These are phyloP conservation scores for Trichocladium antarcticum DNA, from an alignment of 495 filamentous ascomycete species.

Conservation along the genomic window DNA sequence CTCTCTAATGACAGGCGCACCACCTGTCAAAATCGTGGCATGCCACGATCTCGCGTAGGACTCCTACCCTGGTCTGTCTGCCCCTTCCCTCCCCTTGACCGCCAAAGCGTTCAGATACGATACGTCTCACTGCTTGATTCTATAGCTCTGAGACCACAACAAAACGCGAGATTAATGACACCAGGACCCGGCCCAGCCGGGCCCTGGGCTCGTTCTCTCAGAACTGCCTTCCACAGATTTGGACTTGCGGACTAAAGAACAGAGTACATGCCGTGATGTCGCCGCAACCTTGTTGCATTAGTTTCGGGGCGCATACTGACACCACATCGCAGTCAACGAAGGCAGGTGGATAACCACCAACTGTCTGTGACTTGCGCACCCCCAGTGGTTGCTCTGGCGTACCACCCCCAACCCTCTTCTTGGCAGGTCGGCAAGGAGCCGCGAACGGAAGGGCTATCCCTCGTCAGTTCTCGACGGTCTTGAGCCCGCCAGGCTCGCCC, in stretches of 20 bases:
- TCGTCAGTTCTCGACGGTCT: no score
- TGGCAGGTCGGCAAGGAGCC: no score
- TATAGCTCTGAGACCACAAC: slow-evolving; percentile 40
- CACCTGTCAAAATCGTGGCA: background rate
- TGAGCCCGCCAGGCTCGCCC: no score
- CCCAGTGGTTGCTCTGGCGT: no score
- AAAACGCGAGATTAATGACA: slow-evolving; percentile 38
- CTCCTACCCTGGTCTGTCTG: background rate
- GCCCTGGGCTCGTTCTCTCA: slow-evolving; percentile 39
- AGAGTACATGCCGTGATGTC: slow-evolving; percentile 39
- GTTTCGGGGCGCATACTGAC: no score
- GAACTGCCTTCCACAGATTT: slow-evolving; percentile 41
- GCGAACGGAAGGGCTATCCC: no score
- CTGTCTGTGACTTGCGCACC: no score
- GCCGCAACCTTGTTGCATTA: no score
- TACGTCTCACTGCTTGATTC: slow-evolving; percentile 38
- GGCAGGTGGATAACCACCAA: no score
- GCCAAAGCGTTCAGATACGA: slow-evolving; percentile 39
- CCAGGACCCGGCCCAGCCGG: slow-evolving; percentile 20
- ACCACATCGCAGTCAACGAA: no score
- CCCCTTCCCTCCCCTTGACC: background rate
- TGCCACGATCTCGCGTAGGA: background rate
- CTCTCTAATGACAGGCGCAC: slow-evolving; percentile 23
- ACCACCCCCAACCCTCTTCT: no score
- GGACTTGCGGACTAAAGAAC: slow-evolving; percentile 44